Conservation (phyloP, 306 rosid genomes). For the Quercus wislizeni region DNA sequence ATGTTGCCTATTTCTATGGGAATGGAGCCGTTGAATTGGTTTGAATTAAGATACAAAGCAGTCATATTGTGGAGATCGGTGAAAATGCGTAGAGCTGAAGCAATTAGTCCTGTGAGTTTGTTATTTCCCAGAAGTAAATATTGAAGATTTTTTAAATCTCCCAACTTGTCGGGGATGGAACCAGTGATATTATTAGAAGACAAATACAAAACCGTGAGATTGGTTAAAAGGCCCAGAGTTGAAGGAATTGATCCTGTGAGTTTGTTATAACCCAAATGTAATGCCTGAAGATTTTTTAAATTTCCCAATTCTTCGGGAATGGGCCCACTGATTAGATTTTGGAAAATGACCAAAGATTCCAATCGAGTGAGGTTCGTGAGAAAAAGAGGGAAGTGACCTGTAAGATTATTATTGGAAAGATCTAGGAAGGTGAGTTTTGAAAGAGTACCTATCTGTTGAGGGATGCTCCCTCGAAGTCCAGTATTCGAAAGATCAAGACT, state of each 20-base stretch:
- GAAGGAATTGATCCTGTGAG: not conserved
- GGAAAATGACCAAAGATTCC: no score
- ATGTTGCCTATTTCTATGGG: no score
- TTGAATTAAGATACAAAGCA: fast-evolving
- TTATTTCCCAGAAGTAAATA: not conserved
- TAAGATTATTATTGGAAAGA: no score
- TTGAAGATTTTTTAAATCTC: no score
- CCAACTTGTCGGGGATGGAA: not conserved
- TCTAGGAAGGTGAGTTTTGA: not conserved
- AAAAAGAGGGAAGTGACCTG: no score
- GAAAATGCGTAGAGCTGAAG: not conserved
- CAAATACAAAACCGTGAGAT: fast-evolving
- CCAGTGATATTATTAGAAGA: not conserved
- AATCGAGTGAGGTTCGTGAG: no score
- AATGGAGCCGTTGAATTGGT: not conserved
- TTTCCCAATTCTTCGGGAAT: not conserved
- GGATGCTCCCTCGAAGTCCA: no score
- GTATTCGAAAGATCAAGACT: no score
- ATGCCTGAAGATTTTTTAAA: not conserved
- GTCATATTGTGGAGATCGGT: not conserved
- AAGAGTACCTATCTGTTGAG: no score
- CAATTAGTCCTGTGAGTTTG: not conserved
- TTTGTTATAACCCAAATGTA: not conserved
- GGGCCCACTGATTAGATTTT: no score
- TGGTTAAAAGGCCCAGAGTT: not conserved